Conservation (phyloP, 1,139 yeast species). For the Pichia sp. region DNA sequence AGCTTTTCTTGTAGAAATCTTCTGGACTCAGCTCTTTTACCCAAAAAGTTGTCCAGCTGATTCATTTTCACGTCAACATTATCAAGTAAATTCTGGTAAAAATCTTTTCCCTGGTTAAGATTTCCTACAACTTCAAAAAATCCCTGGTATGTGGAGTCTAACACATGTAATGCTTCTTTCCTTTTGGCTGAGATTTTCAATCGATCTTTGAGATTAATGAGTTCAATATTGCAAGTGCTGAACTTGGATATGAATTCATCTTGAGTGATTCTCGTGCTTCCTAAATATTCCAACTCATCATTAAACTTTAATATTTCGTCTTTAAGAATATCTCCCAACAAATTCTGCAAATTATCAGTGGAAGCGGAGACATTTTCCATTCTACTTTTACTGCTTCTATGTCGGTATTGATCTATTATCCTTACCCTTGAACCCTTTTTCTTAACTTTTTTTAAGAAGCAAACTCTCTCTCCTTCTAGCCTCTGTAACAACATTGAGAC, state of each 20-base stretch:
- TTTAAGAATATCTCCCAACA: constrained; percentile 30
- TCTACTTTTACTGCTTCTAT: constrained; percentile 39
- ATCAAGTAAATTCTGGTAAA: constrained; percentile 59
- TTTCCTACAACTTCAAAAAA: constrained; percentile 56
- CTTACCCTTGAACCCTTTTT: constrained; percentile 45
- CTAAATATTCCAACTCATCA: constrained; percentile 38
- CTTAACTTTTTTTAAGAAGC: constrained; percentile 35
- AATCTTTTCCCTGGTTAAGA: constrained; percentile 63
- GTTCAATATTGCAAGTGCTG: constrained; percentile 38
- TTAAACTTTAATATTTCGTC: constrained; percentile 35
- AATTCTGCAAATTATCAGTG: not conserved
- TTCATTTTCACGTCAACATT: constrained; percentile 44
- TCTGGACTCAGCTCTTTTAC: constrained; percentile 37
- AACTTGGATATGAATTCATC: constrained; percentile 41
- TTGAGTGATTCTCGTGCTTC: constrained; percentile 40
- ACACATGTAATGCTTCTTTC: constrained; percentile 46
- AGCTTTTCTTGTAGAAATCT: not conserved
- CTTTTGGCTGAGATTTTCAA: constrained; percentile 35
- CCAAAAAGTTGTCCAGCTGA: constrained; percentile 54
- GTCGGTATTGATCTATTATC: constrained; percentile 39
- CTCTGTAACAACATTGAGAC: constrained; percentile 32
- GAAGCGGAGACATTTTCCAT: constrained; percentile 33
- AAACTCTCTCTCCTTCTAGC: constrained; percentile 36
- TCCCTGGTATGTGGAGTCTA: constrained; percentile 52
- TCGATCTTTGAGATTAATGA: constrained; percentile 34